Conservation (phyloP, 768 basidiomycete genomes). For the Hericium alpestre region DNA sequence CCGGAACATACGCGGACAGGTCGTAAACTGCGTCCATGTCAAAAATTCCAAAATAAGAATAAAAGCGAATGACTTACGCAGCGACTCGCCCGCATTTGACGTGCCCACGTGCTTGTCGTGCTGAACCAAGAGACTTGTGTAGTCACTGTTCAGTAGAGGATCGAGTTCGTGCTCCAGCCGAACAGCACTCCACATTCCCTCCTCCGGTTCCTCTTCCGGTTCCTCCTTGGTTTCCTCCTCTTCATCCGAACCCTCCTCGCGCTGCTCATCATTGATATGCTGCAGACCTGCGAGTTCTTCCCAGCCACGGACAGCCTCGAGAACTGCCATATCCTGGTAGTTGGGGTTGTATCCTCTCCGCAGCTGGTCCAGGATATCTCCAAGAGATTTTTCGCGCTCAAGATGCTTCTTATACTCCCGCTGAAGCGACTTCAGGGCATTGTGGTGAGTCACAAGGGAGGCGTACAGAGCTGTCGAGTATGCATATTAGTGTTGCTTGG, state of each 20-base stretch:
- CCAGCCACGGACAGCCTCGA: conserved; percentile 93
- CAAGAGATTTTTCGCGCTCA: conserved; percentile 66
- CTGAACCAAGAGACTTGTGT: conserved; percentile 63
- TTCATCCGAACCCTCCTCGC: conserved; percentile 28
- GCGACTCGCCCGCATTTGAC: conserved; percentile 20
- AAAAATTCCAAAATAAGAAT: neutral
- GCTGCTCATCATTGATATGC: conserved; percentile 59
- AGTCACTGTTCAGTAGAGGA: conserved; percentile 50
- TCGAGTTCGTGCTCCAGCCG: conserved; percentile 51
- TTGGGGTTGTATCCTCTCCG: conserved; percentile 91
- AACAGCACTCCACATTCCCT: conserved; percentile 50
- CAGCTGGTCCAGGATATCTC: conserved; percentile 73
- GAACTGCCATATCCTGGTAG: conserved; percentile 98
- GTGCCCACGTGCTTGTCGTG: conserved; percentile 61
- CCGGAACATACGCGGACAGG: conserved; percentile 76
- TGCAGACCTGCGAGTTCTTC: conserved; percentile 62
- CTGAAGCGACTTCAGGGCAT: conserved; percentile 68
- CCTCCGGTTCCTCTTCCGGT: conserved; percentile 33
- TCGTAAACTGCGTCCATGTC: conserved; percentile 52
- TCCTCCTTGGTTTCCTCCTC: conserved; percentile 20
- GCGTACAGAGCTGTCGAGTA: conserved; percentile 60
- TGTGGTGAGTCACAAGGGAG: conserved; percentile 60
- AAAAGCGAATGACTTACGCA: conserved; percentile 38
- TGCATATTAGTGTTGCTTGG: neutral
- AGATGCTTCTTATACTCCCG: conserved; percentile 62